Base-by-base conservation (phyloP, 2,329 filamentous ascomycete species). In the Calonectria pauciramosa region DNA sequence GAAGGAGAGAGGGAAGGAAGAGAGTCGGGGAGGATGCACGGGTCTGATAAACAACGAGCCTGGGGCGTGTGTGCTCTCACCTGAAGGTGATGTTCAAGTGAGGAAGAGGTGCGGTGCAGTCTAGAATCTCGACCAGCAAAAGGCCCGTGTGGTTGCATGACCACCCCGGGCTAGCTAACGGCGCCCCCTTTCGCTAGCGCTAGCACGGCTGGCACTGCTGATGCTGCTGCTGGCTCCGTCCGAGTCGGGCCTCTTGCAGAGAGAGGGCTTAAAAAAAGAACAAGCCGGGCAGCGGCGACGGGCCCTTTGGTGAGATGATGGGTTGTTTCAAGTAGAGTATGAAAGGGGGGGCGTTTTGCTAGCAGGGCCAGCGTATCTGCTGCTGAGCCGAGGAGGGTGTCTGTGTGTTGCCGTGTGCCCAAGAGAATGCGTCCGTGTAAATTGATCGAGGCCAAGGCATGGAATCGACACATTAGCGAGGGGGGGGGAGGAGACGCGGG, bases 241-340 rank as follows among this genome's bases (percentile, higher is more conserved):
- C 13, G 9, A 47, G 44, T n/a, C n/a, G 44, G n/a, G 9, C 44
- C 20, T 47, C 44, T 47, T 60, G 32, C 65, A 41, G 41, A 32
- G 30, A 10, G 20, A n/a, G 5, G 65, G n/a, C 30, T 67, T 67
- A 51, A 36, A 41, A 68, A 36, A 68, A 72, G 16, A 56, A 59
- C 36, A 65, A 30, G 28, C 30, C 26, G 54, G 38, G n/a, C 44
- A 20, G 44, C 44, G 44, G n/a, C 20, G 44, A 23, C 26, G 51
- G 30, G 51, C 13, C n/a, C 13, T 47, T 7, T 70, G 59, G 71
- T 70, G 70, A 77, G 70, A 75, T 70, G 75, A 74, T 60, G 71
- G 68, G 68, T 73, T 68, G 79, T 80, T 80, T 80, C 79, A 80
- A 72, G 75, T 80, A 69, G 73, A 80, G 72, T 76, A 60, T 41